Base-by-base conservation (phyloP, 345 rosid genomes). In the Acer saccharum region DNA sequence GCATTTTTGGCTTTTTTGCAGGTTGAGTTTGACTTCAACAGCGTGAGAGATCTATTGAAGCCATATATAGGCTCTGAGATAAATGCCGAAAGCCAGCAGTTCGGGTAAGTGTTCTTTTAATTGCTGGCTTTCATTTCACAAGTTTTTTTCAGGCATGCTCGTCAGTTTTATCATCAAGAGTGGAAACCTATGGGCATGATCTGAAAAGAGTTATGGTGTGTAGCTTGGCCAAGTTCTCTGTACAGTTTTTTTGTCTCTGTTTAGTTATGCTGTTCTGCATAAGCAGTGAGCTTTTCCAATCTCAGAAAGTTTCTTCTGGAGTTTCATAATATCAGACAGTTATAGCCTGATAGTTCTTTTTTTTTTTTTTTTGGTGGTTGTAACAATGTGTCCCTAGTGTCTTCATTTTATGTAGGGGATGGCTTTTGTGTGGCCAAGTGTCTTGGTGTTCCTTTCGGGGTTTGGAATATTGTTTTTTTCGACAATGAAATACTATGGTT, bases 71-170 rank as follows among this genome's bases (percentile, higher is more conserved):
- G 69, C 68, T 61, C 64, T 16, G 43, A 27, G 70, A 65, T 72
- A 80, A 64, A 80, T 58, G 55, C 39, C 65, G 89, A 82, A 86
- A 90, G 93, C 89, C 93, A 88, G 91, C 89, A 83, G 81, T 83
- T 69, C 80, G 29, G 90, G 93, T 88, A 86, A 88, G 91, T 88
- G 75, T 73, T 71, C 35, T 73, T 73, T 66, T 82, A 76, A 79
- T 83, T 76, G 91, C 90, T 86, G 91, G 93, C 90, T 85, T 88
- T 86, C 87, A 13, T 82, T 81, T 79, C 73, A 76, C 84, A 80
- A 16, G 41, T 74, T 52, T 76, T 79, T 88, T 87, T 82, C 88
- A 87, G 90, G 88, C 80, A 79, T 76, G 71, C 74, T 73, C 48
- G 75, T 39, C 46, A 54, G 71, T 72, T 64, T 18, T 23, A 14